Evolutionary conservation across 371 early-diverging fungal species (phyloP), one percentile per base, ranked within the genome.

Genomic region (Mortierella sp.): DNA sequence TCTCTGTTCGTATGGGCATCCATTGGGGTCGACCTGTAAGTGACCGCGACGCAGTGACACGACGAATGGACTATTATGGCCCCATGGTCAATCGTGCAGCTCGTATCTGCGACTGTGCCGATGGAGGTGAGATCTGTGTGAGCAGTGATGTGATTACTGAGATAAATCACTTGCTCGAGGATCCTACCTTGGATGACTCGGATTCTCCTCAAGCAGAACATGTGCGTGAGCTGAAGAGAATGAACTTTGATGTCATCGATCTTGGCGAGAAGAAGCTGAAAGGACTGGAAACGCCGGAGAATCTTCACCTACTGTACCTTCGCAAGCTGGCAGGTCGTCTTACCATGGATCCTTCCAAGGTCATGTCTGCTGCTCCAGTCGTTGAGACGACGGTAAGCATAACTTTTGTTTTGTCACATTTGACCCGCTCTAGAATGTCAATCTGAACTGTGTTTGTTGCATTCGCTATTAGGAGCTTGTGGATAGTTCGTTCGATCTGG

Each of bases 61-160:
- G 90, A 25, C 90, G 97, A 43, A 96, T 97, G 96, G 98, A 97
- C 81, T 97, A 97, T 74, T 96, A 95, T 85, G 98, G 98, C 0
- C 95, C 95, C 3, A 91, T 95, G 83, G 96, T 96, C 22, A 96
- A 95, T 73, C 86, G 94, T 10, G 91, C 96, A 14, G 90, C 95
- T 34, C 88, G 97, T 49, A 91, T 97, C 47, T 91, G 93, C 62
- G 90, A 88, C 25, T 91, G 91, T 2, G 95, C 97, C 0, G 95
- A 96, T 63, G 98, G 96, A 29, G 98, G 98, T 5, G 96, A 97
- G 66, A 94, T 96, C 19, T 90, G 86, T 60, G 82, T 89, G 0
- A 88, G 88, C 22, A 84, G 87, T 2, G 91, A 91, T 65, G 91
- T 89, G 1, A 81, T 88, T 54, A 80, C 79, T 8, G 84, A 87